phyloP scores from a whole-genome alignment of 2,329 filamentous ascomycete species.

The Hirsutella thompsonii region DNA sequence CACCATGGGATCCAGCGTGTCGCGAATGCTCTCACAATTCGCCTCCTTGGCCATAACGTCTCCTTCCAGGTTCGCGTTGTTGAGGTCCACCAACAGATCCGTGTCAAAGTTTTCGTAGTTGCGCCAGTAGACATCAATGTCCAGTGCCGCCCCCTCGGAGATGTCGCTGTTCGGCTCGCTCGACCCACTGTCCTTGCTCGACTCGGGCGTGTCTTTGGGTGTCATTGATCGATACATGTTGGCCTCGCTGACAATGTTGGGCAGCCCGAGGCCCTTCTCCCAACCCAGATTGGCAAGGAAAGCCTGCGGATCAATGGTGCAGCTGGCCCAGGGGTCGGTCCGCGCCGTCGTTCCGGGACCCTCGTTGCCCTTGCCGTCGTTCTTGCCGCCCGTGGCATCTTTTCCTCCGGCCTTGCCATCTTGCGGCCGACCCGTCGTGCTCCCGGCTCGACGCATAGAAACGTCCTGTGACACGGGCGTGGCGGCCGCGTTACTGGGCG shows the following conservation, averaged over 20 bases:
- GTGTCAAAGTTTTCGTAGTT: constrained; percentile 35
- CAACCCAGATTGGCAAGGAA: constrained; percentile 21
- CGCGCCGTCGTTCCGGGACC: constrained; percentile 5
- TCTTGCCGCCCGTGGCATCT: constrained; percentile 11
- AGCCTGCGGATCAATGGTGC: constrained; percentile 38
- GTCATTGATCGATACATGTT: constrained; percentile 40
- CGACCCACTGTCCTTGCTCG: constrained; percentile 43
- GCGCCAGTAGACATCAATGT: constrained; percentile 39
- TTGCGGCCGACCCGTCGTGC: constrained; percentile 26
- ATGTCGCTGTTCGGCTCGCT: constrained; percentile 53
- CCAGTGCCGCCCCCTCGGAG: constrained; percentile 38
- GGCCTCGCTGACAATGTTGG: constrained; percentile 38
- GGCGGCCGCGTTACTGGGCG: constrained; percentile 26
- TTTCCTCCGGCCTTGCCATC: constrained; percentile 20
- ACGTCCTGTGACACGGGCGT: constrained; percentile 39
- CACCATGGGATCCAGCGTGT: constrained; percentile 14
- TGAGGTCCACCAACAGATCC: constrained; percentile 30
- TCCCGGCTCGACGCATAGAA: constrained; percentile 37
- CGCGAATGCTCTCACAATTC: constrained; percentile 2
- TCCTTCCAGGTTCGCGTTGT: constrained; percentile 15
- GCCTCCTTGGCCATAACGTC: constrained; percentile 12
- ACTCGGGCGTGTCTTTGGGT: constrained; percentile 52
- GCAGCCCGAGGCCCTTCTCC: constrained; percentile 16
- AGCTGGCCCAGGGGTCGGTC: constrained; percentile 22
- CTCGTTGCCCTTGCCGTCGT: constrained; percentile 16